Evolutionary conservation across 768 basidiomycete genomes (phyloP).

Genomic region (Vararia minispora): DNA sequence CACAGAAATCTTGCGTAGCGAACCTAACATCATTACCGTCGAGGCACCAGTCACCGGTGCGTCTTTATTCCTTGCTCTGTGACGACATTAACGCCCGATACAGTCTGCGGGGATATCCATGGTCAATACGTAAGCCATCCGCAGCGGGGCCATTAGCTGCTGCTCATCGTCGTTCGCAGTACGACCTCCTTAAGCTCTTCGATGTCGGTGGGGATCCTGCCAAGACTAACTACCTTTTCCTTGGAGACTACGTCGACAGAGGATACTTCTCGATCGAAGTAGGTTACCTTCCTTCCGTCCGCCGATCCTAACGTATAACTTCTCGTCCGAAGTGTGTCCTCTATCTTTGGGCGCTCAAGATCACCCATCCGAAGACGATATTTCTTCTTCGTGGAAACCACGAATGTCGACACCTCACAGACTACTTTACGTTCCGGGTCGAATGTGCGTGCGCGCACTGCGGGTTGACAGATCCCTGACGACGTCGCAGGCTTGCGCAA

Average conservation of each 20-base stretch:
- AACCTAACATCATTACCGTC: conserved; percentile 81
- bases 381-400: conserved; percentile 90
- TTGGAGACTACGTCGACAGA: conserved; percentile 96
- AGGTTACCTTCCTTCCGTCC: conserved; percentile 10
- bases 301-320: not conserved
- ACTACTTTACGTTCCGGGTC: conserved; percentile 95
- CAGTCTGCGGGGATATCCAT: conserved; percentile 95
- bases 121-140: conserved; percentile 73
- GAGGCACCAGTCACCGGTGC: conserved; percentile 85
- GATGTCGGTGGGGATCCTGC: conserved; percentile 83
- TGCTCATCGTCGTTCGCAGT: conserved; percentile 33
- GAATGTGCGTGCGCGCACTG: conserved; percentile 52
- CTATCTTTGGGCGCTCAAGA: conserved; percentile 89
- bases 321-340: conserved; percentile 55
- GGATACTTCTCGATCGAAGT: conserved; percentile 86
- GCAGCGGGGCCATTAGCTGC: not conserved
- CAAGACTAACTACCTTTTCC: conserved; percentile 83
- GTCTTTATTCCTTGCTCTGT: conserved; percentile 20
- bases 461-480: conserved; percentile 1
- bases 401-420: conserved; percentile 93
- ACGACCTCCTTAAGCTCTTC: conserved; percentile 96
- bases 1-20: conserved; percentile 53
- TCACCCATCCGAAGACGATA: conserved; percentile 76
- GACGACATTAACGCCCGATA: conserved; percentile 3
- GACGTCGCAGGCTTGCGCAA: conserved; percentile 78